Percentiles rank a stretch among this genome's conserved stretches.
Conservation (phyloP, 352 stramenopile species). For the Phytophthora aleatoria region DNA sequence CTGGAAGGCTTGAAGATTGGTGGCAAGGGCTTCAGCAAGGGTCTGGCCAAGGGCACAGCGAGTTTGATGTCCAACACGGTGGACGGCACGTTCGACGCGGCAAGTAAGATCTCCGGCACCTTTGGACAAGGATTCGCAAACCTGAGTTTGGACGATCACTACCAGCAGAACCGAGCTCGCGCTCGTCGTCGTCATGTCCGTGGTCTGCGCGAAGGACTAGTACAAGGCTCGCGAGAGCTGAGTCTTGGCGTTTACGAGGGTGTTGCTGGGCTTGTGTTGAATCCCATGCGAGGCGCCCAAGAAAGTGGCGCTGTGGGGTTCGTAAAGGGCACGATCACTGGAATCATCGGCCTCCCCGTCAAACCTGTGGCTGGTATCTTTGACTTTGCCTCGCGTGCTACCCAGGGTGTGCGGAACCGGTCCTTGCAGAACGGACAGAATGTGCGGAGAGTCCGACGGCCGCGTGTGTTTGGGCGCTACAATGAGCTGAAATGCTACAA, state of each 20-base stretch:
- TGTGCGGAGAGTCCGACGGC: slow-evolving; percentile 77
- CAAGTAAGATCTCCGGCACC: slow-evolving; percentile 88
- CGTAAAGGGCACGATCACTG: slow-evolving; percentile 85
- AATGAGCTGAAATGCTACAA: slow-evolving; percentile 91
- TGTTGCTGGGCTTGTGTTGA: slow-evolving; percentile 79
- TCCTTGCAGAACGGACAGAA: slow-evolving; percentile 81
- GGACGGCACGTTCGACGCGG: slow-evolving; percentile 87
- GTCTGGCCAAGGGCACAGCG: slow-evolving; percentile 84
- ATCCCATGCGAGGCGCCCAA: slow-evolving; percentile 82
- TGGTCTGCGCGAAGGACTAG: slow-evolving; percentile 76
- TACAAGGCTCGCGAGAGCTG: slow-evolving; percentile 86
- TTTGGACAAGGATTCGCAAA: slow-evolving; percentile 89
- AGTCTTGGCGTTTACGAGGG: slow-evolving; percentile 87
- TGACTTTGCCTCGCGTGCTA: slow-evolving; percentile 89
- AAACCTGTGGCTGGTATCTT: slow-evolving; percentile 90
- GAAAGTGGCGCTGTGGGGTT: slow-evolving; percentile 84
- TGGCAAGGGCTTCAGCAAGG: slow-evolving; percentile 86
- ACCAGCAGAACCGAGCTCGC: slow-evolving; percentile 84
- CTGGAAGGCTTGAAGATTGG: slow-evolving; percentile 92
- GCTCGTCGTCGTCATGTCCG: slow-evolving; percentile 80
- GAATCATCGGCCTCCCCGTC: slow-evolving; percentile 85
- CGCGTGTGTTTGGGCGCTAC: slow-evolving; percentile 88
- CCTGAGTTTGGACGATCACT: slow-evolving; percentile 87
- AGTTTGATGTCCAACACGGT: slow-evolving; percentile 89
- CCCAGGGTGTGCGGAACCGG: slow-evolving; percentile 84